Conservation (phyloP, 2,329 filamentous ascomycete genomes). For the Monilinia fructicola region DNA sequence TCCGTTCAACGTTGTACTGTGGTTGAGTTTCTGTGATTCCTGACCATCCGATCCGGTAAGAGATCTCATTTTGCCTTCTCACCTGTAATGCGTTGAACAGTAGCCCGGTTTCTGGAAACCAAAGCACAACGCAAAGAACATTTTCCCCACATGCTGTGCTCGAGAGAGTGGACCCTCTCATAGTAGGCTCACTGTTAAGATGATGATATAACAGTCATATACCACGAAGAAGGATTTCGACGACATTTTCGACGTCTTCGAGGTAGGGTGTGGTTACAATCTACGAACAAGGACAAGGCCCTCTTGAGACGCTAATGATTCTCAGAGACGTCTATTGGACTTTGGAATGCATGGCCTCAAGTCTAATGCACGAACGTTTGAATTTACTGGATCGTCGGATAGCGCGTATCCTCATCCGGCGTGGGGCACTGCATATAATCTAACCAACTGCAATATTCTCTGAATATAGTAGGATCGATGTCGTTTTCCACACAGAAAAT, state of each 20-base stretch:
- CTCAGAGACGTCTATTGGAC: slow-evolving; percentile 1
- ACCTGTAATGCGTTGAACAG: background rate
- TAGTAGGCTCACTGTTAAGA: background rate
- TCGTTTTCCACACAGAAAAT: background rate
- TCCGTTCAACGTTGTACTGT: slow-evolving; percentile 1
- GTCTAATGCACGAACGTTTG: background rate
- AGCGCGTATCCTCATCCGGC: slow-evolving; percentile 1
- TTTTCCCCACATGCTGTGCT: background rate
- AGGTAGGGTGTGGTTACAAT: slow-evolving; percentile 18
- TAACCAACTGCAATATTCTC: background rate
- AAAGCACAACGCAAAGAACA: background rate
- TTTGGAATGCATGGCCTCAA: background rate
- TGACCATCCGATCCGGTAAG: background rate
- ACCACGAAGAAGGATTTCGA: slow-evolving; percentile 9
- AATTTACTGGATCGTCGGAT: slow-evolving; percentile 1
- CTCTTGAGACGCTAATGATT: background rate
- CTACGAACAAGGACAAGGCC: slow-evolving; percentile 13
- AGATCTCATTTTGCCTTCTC: background rate
- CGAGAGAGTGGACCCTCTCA: background rate
- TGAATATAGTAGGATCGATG: background rate
- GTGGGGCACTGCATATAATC: slow-evolving; percentile 11
- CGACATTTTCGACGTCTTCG: background rate
- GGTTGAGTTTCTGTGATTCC: background rate
- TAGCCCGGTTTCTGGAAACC: slow-evolving; percentile 4
- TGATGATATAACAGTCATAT: background rate